These are phyloP conservation scores for Mortierella sp. DNA, from an alignment of 371 early-diverging fungal species.

Conservation along the genomic window DNA sequence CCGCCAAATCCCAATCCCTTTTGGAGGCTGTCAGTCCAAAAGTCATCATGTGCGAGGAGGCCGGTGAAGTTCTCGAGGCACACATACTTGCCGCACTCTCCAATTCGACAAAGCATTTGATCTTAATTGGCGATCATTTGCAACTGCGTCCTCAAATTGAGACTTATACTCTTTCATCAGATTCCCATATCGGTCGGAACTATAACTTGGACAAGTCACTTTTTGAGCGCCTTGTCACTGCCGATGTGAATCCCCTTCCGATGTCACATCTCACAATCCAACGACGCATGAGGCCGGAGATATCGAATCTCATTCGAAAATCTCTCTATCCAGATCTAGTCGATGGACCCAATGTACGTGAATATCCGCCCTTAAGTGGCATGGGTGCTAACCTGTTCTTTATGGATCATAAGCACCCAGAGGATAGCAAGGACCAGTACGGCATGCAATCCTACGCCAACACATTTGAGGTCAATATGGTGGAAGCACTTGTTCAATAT, in stretches of 20 bases:
- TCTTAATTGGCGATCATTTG: conserved; percentile 81
- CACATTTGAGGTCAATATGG: conserved; percentile 61
- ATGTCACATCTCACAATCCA: conserved; percentile 71
- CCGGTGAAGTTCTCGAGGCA: conserved; percentile 82
- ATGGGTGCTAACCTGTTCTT: conserved; percentile 62
- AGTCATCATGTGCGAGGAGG: conserved; percentile 80
- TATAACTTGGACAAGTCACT: conserved; percentile 72
- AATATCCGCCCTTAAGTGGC: conserved; percentile 59
- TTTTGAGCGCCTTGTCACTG: conserved; percentile 75
- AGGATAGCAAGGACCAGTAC: conserved; percentile 55
- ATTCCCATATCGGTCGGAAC: conserved; percentile 41
- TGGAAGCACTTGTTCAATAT: conserved; percentile 60
- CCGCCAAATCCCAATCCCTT: conserved; percentile 64
- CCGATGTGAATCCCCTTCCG: conserved; percentile 56
- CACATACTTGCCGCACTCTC: conserved; percentile 74
- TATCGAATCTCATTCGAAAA: conserved; percentile 66
- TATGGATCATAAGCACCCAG: conserved; percentile 58
- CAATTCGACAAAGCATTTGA: conserved; percentile 70
- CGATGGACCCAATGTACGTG: conserved; percentile 49
- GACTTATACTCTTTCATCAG: conserved; percentile 51
- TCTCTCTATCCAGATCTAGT: conserved; percentile 50
- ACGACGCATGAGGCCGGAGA: conserved; percentile 81
- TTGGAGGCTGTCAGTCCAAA: conserved; percentile 64
- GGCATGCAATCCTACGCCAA: conserved; percentile 60
- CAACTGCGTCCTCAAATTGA: conserved; percentile 72